Base-by-base conservation (phyloP, 805 yeast species). In the Barnettozyma pratensis region DNA sequence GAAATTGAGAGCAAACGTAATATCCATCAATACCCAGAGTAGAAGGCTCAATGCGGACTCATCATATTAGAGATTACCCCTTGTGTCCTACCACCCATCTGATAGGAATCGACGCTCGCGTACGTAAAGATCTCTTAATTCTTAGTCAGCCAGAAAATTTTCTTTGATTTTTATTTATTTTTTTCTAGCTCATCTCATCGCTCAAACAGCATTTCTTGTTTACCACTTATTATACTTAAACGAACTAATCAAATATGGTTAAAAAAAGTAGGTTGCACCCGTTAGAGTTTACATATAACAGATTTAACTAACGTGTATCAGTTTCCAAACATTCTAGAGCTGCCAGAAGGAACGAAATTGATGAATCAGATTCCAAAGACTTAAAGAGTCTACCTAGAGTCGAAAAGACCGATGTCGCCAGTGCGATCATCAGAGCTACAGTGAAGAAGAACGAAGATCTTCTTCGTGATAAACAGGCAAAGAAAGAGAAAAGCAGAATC, bases 261-360 rank as follows among this genome's bases (percentile, higher is more conserved):
- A 61, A 60, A 45, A 61, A 61, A 37, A 47, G 64, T 61, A 43
- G 6, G 64, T 49, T 7, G 3, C 11, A 4, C 4, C 27, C 19
- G 14, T 7, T 26, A 5, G 25, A 27, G 10, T 39, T 4, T 3
- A 1, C 8, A 11, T n/a, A 8, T 30, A n/a, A 36, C n/a, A 41
- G 42, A 46, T 41, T 46, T 26, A 0, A 4, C 6, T 26, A 9
- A 3, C 19, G 19, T 3, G 19, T 19, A 19, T 19, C 40, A 70
- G 76, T 81, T 29, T 82, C 88, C 19, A 83, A 83, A 55, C 81
- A 76, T 52, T 82, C 90, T 40, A 76, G 94, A 69, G 89, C 90
- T 3, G 91, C 94, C 2, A 80, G 91, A 68, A 73, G 89, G 62
- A 85, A 83, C 6, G 77, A 74, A 50, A 64, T 69, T 11, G 67